A percentile compares a stretch with the other conserved stretches of the same genome.
phyloP scores from a whole-genome alignment of 805 yeast genomes.

The Candida pseudofarinosa region DNA sequence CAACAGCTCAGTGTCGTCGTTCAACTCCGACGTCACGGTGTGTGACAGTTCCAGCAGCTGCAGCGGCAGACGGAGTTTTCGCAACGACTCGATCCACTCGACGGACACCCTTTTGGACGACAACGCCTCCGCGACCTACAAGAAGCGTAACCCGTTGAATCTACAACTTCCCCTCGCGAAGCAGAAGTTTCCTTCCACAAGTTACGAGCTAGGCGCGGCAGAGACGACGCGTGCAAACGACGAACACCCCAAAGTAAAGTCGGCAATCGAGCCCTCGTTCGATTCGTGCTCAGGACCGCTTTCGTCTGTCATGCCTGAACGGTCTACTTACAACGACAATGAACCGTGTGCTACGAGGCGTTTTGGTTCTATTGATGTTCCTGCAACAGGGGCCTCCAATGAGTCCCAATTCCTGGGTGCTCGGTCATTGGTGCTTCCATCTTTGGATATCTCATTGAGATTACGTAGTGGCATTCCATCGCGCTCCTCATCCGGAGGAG shows the following conservation, averaged over 20 bases:
- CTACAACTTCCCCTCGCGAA: slow-evolving; percentile 11
- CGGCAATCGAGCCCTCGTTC: slow-evolving; percentile 20
- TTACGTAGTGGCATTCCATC: not conserved
- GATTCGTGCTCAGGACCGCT: slow-evolving; percentile 2
- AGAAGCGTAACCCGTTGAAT: slow-evolving; percentile 9
- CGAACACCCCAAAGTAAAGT: slow-evolving; percentile 9
- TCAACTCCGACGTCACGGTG: slow-evolving; percentile 17
- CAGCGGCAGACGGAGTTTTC: slow-evolving; percentile 1
- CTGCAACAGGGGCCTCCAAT: not conserved
- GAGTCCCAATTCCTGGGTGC: not conserved
- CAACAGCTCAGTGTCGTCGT: slow-evolving; percentile 25
- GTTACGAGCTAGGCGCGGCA: not conserved
- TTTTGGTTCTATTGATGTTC: not conserved
- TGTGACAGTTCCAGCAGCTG: slow-evolving; percentile 1
- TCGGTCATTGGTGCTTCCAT: not conserved
- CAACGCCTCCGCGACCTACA: not conserved
- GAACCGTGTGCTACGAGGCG: not conserved
- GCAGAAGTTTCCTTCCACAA: slow-evolving; percentile 3
- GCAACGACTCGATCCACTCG: slow-evolving; percentile 19
- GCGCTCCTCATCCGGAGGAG: not conserved
- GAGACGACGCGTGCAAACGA: slow-evolving; percentile 1
- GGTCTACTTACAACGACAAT: not conserved
- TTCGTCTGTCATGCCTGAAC: not conserved
- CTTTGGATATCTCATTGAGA: not conserved
- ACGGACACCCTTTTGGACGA: slow-evolving; percentile 33